phyloP scores from a whole-genome alignment of 2,329 filamentous ascomycete genomes.

The Alternaria tenuissima region DNA sequence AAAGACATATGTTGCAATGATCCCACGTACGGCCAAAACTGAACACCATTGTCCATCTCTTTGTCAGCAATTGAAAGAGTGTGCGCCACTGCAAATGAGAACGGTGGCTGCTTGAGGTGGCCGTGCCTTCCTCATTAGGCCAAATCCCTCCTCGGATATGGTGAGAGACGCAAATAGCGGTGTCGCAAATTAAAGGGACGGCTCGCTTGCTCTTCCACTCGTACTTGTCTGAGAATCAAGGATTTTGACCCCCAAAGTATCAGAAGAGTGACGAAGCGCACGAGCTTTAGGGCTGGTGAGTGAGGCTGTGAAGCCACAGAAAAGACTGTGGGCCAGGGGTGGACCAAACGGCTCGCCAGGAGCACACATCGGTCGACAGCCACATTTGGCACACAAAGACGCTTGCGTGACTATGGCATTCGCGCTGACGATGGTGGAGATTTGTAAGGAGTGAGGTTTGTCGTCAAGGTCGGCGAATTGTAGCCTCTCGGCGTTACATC shows the following conservation, averaged over 20 bases:
- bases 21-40: not conserved
- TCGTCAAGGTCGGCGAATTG: constrained; percentile 6
- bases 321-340: not conserved
- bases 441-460: constrained; percentile 10
- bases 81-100: constrained; percentile 2
- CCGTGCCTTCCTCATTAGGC: constrained; percentile 18
- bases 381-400: constrained; percentile 11
- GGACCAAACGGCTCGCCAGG: constrained; percentile 8
- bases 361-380: constrained; percentile 10
- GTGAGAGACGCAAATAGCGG: constrained; percentile 11
- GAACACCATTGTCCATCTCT: not conserved
- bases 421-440: constrained; percentile 10
- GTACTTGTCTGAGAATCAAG: not conserved
- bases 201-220: not conserved
- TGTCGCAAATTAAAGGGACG: constrained; percentile 14
- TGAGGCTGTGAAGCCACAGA: constrained; percentile 16
- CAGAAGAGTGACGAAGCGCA: not conserved
- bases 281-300: constrained; percentile 10
- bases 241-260: constrained; percentile 8
- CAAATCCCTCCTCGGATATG: not conserved
- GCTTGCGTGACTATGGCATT: constrained; percentile 11
- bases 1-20: not conserved
- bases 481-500: not conserved
- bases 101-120: constrained; percentile 36
- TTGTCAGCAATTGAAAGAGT: not conserved